Evolutionary conservation across 345 rosid genomes (phyloP).

Genomic region (Citrus maxima): DNA sequence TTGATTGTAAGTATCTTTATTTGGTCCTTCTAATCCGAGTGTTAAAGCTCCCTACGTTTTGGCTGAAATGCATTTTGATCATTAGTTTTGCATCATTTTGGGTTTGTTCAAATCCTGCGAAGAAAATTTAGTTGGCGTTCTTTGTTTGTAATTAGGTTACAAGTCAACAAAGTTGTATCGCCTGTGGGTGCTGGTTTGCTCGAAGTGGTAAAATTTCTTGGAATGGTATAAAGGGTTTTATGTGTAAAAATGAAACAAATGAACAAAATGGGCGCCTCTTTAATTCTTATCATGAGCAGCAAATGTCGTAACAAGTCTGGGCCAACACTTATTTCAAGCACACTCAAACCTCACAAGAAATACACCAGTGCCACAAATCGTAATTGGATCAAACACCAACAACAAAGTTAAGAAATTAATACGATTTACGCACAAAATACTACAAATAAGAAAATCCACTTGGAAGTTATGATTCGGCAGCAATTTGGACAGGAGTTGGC

Average conservation of each 20-base stretch:
- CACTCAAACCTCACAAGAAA: neutral
- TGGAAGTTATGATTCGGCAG: conserved; percentile 22
- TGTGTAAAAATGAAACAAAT: neutral
- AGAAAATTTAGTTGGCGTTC: too few species aligned
- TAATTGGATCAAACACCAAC: neutral
- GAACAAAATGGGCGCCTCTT: neutral
- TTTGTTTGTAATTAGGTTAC: too few species aligned
- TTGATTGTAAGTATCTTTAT: too few species aligned
- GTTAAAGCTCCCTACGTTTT: neutral
- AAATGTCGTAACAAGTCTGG: conserved; percentile 4
- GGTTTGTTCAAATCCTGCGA: too few species aligned
- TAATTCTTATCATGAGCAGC: neutral
- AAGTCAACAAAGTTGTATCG: too few species aligned
- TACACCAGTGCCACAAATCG: conserved; percentile 3
- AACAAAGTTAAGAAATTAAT: neutral
- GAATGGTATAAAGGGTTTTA: too few species aligned
- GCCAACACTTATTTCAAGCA: conserved; percentile 1
- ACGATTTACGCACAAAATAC: neutral
- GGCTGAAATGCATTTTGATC: too few species aligned
- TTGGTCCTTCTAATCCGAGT: neutral
- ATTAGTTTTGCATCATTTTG: too few species aligned
- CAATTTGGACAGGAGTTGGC: conserved; percentile 24
- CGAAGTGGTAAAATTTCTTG: too few species aligned
- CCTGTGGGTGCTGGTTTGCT: too few species aligned
- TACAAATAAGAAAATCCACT: neutral